Percentiles rank a stretch among this genome's conserved stretches.
phyloP scores from a whole-genome alignment of 768 basidiomycete genomes.

The Paxillus ammoniavirescens region DNA sequence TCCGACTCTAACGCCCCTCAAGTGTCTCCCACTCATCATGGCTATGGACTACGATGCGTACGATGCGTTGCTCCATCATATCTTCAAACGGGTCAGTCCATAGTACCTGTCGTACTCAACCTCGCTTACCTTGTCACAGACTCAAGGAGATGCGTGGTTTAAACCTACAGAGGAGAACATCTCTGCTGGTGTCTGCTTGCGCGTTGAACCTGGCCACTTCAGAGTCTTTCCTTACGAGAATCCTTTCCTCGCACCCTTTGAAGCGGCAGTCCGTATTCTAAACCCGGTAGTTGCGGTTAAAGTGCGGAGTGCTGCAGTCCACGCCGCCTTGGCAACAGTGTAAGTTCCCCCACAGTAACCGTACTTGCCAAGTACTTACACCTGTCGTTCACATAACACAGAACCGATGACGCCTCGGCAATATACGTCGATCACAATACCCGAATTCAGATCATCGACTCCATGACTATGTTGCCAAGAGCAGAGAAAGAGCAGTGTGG shows the following conservation, averaged over 20 bases:
- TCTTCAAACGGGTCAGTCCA: conserved; percentile 65
- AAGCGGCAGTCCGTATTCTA: conserved; percentile 68
- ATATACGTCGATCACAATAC: conserved; percentile 78
- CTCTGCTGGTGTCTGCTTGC: conserved; percentile 74
- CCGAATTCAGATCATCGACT: conserved; percentile 82
- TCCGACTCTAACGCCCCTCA: background rate
- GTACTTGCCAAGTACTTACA: conserved; percentile 1
- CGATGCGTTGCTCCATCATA: conserved; percentile 76
- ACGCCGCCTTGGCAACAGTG: conserved; percentile 73
- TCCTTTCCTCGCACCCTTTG: conserved; percentile 75
- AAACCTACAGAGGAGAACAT: conserved; percentile 82
- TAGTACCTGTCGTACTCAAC: background rate
- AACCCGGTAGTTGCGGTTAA: conserved; percentile 88
- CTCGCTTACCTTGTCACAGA: conserved; percentile 39
- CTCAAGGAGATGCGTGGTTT: conserved; percentile 83
- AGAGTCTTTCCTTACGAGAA: conserved; percentile 88
- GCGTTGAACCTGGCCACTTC: conserved; percentile 66
- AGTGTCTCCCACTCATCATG: conserved; percentile 10
- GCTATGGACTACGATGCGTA: conserved; percentile 66
- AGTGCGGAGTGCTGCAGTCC: conserved; percentile 73
- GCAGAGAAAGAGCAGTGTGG: conserved; percentile 92
- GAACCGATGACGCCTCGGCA: conserved; percentile 55
- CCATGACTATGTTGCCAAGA: conserved; percentile 60
- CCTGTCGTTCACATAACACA: conserved; percentile 20
- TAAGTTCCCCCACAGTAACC: conserved; percentile 34